phyloP scores from a whole-genome alignment of 2,329 filamentous ascomycete species.

The Magnaporthales sp. region DNA sequence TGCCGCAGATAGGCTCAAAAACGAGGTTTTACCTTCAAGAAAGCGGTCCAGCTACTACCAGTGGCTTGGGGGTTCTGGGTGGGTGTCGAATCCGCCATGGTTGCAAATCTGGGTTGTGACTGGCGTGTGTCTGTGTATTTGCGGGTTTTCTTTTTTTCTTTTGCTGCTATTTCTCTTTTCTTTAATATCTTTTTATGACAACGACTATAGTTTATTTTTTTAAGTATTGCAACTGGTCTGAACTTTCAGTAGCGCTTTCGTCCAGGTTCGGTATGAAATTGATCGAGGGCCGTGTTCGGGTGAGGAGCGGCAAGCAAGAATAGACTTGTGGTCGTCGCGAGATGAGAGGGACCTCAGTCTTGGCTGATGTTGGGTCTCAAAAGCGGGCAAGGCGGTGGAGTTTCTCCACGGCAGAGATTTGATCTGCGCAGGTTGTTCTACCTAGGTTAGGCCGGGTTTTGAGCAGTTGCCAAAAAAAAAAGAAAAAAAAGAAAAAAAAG shows the following conservation, averaged over 20 bases:
- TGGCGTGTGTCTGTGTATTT: not conserved
- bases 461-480: not conserved
- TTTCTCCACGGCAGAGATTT: not conserved
- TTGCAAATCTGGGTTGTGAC: not conserved
- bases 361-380: not conserved
- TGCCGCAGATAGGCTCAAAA: not conserved
- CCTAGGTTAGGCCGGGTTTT: not conserved
- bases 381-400: constrained; percentile 1
- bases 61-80: constrained; percentile 24
- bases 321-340: not conserved
- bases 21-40: constrained; percentile 32
- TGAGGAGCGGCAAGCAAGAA: not conserved
- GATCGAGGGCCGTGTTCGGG: not conserved
- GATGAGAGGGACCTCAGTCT: not conserved
- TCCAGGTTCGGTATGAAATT: not conserved
- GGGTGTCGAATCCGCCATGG: constrained; percentile 3
- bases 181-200: not conserved
- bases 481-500: not conserved
- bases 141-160: not conserved
- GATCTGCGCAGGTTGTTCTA: not conserved
- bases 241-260: not conserved
- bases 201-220: not conserved
- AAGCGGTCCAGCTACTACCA: constrained; percentile 39
- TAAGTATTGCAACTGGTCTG: not conserved
- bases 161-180: not conserved